Evolutionary conservation across 192 early-diverging fungal species (phyloP).

Genomic region (Coemansia sp.): DNA sequence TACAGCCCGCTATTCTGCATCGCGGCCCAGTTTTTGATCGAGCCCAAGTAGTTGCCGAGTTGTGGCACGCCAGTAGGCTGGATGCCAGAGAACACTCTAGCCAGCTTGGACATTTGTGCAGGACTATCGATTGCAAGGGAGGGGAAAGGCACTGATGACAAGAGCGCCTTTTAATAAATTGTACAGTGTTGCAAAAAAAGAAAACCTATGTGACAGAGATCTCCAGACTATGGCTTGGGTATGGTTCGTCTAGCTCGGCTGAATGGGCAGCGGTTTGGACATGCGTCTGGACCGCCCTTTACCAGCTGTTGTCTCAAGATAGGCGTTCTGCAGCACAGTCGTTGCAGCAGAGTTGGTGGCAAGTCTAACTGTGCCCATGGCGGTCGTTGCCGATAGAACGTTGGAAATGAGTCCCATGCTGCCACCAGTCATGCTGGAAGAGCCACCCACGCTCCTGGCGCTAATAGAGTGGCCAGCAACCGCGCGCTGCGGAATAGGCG

Average conservation of each 20-base stretch:
- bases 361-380: constrained; percentile 11
- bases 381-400: background rate
- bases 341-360: background rate
- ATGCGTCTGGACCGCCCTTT: constrained; percentile 4
- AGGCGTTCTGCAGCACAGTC: constrained; percentile 9
- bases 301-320: constrained; percentile 10
- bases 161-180: background rate
- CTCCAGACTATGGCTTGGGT: too few species aligned
- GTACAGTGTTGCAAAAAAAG: background rate
- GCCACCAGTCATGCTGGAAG: constrained; percentile 1
- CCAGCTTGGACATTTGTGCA: background rate
- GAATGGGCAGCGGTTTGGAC: constrained; percentile 20
- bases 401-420: constrained; percentile 12
- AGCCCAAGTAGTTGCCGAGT: constrained; percentile 92
- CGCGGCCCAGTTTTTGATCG: constrained; percentile 78
- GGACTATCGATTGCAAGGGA: background rate
- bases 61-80: constrained; percentile 93
- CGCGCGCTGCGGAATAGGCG: constrained; percentile 23
- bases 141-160: background rate
- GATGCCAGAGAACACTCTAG: constrained; percentile 75
- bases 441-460: constrained; percentile 11
- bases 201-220: too few species aligned
- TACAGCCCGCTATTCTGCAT: constrained; percentile 61
- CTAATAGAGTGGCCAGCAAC: constrained; percentile 43
- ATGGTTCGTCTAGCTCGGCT: background rate